Percentiles rank a stretch among this genome's conserved stretches.
Evolutionary conservation across 208 protist species (phyloP).

Genomic region (Trypanosoma cruzi): DNA sequence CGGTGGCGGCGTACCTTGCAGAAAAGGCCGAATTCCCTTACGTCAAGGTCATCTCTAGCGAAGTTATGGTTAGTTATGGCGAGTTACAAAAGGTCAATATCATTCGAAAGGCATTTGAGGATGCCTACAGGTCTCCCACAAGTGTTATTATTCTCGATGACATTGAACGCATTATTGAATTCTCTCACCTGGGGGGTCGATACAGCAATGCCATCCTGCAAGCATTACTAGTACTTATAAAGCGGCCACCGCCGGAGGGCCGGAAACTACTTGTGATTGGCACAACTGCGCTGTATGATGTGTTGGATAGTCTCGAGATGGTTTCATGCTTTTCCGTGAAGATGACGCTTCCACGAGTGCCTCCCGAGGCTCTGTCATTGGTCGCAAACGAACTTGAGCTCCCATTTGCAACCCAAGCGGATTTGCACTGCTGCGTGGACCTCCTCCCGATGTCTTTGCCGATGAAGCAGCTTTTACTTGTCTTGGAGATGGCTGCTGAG

Average conservation of each 20-base stretch:
- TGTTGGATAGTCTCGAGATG: conserved; percentile 94
- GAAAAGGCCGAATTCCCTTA: conserved; percentile 95
- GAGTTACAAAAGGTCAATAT: conserved; percentile 91
- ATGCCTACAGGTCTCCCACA: conserved; percentile 97
- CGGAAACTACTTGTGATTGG: conserved; percentile 95
- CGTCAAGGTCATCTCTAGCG: conserved; percentile 96
- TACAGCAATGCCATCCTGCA: conserved; percentile 99
- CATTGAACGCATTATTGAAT: conserved; percentile 97
- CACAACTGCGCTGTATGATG: conserved; percentile 90
- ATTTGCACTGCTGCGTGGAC: conserved; percentile 32
- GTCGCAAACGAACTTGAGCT: conserved; percentile 51
- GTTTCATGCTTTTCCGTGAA: conserved; percentile 91
- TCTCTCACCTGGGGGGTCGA: conserved; percentile 96
- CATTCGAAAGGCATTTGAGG: conserved; percentile 98
- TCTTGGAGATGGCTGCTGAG: conserved; percentile 83
- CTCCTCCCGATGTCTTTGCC: conserved; percentile 45
- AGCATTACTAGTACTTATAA: conserved; percentile 95
- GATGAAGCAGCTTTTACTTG: conserved; percentile 83
- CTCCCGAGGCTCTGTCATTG: conserved; percentile 35
- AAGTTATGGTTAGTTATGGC: conserved; percentile 93
- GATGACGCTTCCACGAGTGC: conserved; percentile 58
- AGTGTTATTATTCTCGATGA: conserved; percentile 98
- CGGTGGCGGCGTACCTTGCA: conserved; percentile 94
- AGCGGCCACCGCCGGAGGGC: conserved; percentile 91
- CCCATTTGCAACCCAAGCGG: conserved; percentile 38